These are phyloP conservation scores for Aureobasidium musti DNA, from an alignment of 2,329 filamentous ascomycete genomes.

Conservation along the genomic window DNA sequence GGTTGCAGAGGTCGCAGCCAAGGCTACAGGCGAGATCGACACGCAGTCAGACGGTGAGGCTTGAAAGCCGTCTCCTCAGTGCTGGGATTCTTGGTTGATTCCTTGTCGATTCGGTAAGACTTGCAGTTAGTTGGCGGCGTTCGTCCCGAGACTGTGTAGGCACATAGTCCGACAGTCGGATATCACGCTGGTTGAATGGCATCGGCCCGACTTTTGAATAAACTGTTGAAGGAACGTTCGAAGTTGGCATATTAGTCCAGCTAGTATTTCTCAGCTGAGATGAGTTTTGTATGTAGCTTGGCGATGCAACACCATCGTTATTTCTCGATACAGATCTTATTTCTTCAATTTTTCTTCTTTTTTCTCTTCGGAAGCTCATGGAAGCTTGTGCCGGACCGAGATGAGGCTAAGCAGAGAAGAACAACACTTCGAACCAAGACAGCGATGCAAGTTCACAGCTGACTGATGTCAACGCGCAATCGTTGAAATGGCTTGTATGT, in stretches of 20 bases:
- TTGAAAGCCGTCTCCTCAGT: not conserved
- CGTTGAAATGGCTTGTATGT: not conserved
- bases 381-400: conserved; percentile 1
- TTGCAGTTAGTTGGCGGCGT: not conserved
- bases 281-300: not conserved
- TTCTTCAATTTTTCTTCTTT: not conserved
- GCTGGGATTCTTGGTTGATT: not conserved
- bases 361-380: not conserved
- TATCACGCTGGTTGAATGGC: conserved; percentile 2
- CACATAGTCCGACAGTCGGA: not conserved
- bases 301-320: not conserved
- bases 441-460: not conserved
- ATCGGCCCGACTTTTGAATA: conserved; percentile 6
- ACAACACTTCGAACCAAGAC: not conserved
- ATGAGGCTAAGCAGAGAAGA: conserved; percentile 1
- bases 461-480: conserved; percentile 1
- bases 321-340: not conserved
- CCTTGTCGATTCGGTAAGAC: not conserved
- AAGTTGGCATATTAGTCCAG: not conserved
- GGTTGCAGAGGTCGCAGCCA: not conserved
- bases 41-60: not conserved
- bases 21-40: conserved; percentile 3
- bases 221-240: not conserved
- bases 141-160: conserved; percentile 5
- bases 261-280: not conserved